phyloP scores from a whole-genome alignment of 495 filamentous ascomycete species.

The Durotheca rogersii region DNA sequence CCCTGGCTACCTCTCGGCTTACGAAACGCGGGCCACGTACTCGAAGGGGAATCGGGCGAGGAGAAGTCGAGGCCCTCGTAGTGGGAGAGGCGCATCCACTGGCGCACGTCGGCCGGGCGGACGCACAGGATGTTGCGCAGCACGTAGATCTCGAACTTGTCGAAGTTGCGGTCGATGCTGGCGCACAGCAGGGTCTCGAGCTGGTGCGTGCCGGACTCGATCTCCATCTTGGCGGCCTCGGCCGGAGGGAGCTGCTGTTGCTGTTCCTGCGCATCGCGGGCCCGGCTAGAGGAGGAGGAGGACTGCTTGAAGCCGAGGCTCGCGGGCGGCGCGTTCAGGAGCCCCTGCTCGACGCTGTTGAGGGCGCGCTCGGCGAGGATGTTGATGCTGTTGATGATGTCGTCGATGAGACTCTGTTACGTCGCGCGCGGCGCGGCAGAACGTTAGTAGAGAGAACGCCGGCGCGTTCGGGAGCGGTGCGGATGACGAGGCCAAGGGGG shows the following conservation, averaged over 20 bases:
- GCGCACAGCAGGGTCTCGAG: constrained; percentile 92
- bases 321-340: constrained; percentile 68
- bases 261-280: constrained; percentile 48
- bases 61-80: constrained; percentile 62
- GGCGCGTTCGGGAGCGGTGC: too few species aligned
- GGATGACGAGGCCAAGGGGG: too few species aligned
- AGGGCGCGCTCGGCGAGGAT: constrained; percentile 82
- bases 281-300: constrained; percentile 6
- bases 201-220: constrained; percentile 87
- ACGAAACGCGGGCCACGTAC: background rate
- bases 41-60: constrained; percentile 5
- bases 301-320: constrained; percentile 69
- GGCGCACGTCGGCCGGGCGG: constrained; percentile 62
- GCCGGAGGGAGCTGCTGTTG: constrained; percentile 55
- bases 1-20: too few species aligned
- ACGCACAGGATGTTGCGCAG: constrained; percentile 86
- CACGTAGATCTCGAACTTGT: constrained; percentile 92
- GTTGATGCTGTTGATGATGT: constrained; percentile 95
- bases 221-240: constrained; percentile 65
- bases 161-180: constrained; percentile 93
- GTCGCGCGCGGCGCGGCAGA: too few species aligned
- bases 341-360: constrained; percentile 75
- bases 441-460: too few species aligned
- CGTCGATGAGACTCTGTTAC: constrained; percentile 84
- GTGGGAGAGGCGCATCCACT: constrained; percentile 79